A percentile compares a stretch with the other conserved stretches of the same genome.
Conservation (phyloP, 148 eudicot genomes). For the Chenopodium formosanum region DNA sequence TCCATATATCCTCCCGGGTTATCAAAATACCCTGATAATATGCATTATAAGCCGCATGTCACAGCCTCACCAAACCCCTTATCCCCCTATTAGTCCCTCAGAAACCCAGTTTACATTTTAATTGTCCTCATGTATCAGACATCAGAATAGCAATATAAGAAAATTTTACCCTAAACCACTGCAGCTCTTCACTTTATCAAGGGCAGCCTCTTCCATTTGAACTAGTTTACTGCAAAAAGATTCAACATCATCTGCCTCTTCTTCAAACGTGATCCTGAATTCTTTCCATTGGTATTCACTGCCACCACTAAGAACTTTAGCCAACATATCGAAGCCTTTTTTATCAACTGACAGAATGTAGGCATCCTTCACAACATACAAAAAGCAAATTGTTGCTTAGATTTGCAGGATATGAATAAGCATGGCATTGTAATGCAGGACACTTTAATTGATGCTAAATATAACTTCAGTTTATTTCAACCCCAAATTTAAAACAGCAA, state of each 20-base stretch:
- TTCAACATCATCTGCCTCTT: constrained; percentile 66
- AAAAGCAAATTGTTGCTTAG: background rate
- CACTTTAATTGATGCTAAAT: background rate
- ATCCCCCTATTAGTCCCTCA: no score
- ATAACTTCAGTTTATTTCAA: no score
- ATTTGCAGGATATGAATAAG: background rate
- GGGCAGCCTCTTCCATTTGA: constrained; percentile 80
- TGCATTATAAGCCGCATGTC: background rate
- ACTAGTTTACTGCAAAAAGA: constrained; percentile 62
- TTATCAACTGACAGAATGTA: constrained; percentile 64
- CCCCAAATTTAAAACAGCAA: background rate
- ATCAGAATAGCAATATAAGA: background rate
- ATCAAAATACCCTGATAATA: background rate
- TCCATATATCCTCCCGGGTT: background rate
- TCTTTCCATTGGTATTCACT: constrained; percentile 74
- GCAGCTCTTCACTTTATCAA: constrained; percentile 53
- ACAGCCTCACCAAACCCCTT: no score
- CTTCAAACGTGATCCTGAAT: constrained; percentile 51
- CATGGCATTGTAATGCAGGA: background rate
- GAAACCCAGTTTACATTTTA: no score
- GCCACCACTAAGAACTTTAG: constrained; percentile 49
- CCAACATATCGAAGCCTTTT: constrained; percentile 76
- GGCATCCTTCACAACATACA: constrained; percentile 56
- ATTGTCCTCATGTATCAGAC: background rate
- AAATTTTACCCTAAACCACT: constrained; percentile 42